phyloP scores from a whole-genome alignment of 495 filamentous ascomycete species.

The Evansstolkia leycettana region DNA sequence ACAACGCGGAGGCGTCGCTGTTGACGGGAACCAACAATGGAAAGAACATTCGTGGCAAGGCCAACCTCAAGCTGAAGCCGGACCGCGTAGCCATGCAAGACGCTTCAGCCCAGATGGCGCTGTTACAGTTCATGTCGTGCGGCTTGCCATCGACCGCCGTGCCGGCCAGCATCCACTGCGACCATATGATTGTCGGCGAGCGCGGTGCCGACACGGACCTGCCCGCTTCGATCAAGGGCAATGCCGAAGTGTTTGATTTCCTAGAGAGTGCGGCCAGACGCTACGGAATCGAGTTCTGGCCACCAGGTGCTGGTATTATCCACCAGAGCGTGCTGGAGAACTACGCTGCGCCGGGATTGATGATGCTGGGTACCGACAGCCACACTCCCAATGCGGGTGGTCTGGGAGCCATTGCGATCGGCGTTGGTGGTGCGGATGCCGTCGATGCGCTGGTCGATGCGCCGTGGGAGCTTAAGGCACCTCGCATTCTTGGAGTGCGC shows the following conservation, averaged over 20 bases:
- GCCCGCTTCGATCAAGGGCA: conserved; percentile 74
- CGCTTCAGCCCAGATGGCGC: conserved; percentile 94
- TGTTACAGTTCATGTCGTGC: conserved; percentile 98
- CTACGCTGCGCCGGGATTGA: conserved; percentile 90
- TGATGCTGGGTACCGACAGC: conserved; percentile 99
- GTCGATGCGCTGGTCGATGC: conserved; percentile 94
- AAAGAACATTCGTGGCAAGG: conserved; percentile 64
- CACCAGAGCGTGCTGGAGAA: conserved; percentile 98
- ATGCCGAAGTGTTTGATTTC: conserved; percentile 97
- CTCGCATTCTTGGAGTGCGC: conserved; percentile 75
- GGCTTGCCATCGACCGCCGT: conserved; percentile 84
- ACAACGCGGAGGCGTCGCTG: conserved; percentile 37
- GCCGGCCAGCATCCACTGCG: conserved; percentile 95
- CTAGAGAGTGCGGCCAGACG: conserved; percentile 87
- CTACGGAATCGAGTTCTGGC: conserved; percentile 98
- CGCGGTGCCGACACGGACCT: conserved; percentile 83
- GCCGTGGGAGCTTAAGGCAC: conserved; percentile 95
- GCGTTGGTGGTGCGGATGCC: conserved; percentile 93
- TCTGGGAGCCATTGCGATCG: conserved; percentile 87
- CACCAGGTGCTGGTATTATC: conserved; percentile 96
- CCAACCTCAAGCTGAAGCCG: conserved; percentile 94
- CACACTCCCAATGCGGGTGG: conserved; percentile 96
- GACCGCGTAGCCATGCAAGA: conserved; percentile 99
- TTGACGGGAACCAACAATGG: conserved; percentile 44
- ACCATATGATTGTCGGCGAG: conserved; percentile 96